These are phyloP conservation scores for Curvularia spicifera DNA, from an alignment of 2,329 filamentous ascomycete species.

Conservation along the genomic window DNA sequence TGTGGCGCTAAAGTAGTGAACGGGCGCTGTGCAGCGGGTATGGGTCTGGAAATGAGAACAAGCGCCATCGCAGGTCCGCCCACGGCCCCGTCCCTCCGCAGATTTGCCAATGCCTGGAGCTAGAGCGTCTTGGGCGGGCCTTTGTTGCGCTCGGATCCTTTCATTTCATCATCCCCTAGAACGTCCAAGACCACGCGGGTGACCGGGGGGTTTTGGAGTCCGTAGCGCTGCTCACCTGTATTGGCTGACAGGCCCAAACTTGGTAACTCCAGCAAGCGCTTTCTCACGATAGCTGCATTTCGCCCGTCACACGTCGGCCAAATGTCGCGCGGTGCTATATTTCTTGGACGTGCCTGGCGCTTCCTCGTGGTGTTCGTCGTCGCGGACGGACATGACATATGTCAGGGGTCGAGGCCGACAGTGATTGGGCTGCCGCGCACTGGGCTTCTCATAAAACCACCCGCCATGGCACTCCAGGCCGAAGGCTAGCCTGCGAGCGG, in stretches of 20 bases:
- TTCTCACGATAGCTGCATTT: constrained; percentile 43
- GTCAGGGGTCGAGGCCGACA: constrained; percentile 32
- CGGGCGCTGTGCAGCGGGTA: constrained; percentile 24
- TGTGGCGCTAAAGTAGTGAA: constrained; percentile 18
- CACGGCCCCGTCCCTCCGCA: constrained; percentile 33
- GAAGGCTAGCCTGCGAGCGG: constrained; percentile 21
- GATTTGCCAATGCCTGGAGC: constrained; percentile 32
- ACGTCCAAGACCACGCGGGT: constrained; percentile 8
- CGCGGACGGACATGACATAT: constrained; percentile 22
- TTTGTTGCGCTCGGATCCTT: constrained; percentile 29
- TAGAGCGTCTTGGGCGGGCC: constrained; percentile 27
- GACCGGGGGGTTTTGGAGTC: constrained; percentile 23
- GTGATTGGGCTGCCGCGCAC: constrained; percentile 33
- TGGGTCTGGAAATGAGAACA: constrained; percentile 34
- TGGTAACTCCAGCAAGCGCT: constrained; percentile 49
- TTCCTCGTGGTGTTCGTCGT: constrained; percentile 26
- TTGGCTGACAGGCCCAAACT: constrained; percentile 19
- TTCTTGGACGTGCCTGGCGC: constrained; percentile 18
- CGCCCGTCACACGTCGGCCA: constrained; percentile 8
- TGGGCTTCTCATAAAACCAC: constrained; percentile 25
- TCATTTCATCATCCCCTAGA: constrained; percentile 30
- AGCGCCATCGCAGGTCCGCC: constrained; percentile 28
- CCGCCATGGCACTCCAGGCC: constrained; percentile 27
- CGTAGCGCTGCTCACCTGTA: constrained; percentile 13
- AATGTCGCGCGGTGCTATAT: constrained; percentile 8